phyloP scores from a whole-genome alignment of 106 monocot species.

The Iris macrosiphon region DNA sequence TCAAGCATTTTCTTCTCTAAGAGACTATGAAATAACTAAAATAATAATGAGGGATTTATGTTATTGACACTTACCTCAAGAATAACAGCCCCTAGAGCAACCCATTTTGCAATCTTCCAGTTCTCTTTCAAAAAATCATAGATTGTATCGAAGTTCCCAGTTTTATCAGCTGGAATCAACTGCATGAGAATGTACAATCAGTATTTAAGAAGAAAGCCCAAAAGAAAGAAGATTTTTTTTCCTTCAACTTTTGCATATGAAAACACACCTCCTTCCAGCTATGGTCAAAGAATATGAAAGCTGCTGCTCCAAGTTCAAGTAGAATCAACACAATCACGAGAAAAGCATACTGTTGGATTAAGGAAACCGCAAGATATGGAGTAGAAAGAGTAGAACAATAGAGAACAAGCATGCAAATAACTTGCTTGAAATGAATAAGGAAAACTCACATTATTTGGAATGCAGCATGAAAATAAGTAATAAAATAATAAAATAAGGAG shows the following conservation, averaged over 20 bases:
- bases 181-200: conserved; percentile 22
- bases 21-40: too few species aligned
- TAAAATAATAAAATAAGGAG: too few species aligned
- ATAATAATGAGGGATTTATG: too few species aligned
- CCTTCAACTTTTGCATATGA: too few species aligned
- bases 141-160: conserved; percentile 70
- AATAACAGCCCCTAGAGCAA: conserved; percentile 69
- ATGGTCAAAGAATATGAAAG: conserved; percentile 87
- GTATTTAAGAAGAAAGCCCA: not conserved
- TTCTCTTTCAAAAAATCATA: conserved; percentile 71
- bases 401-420: not conserved
- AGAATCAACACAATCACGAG: conserved; percentile 72
- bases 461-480: too few species aligned
- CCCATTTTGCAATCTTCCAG: conserved; percentile 90
- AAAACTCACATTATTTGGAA: too few species aligned
- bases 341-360: conserved; percentile 71
- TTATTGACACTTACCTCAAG: conserved; percentile 44
- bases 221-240: not conserved
- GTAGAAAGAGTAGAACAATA: not conserved
- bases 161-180: conserved; percentile 85
- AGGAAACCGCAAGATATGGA: conserved; percentile 26
- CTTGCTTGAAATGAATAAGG: not conserved
- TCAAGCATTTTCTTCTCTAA: too few species aligned
- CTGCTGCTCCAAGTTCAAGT: conserved; percentile 73
- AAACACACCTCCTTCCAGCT: conserved; percentile 86